Conservation (phyloP, 345 rosid genomes). For the Arabis alpina region DNA sequence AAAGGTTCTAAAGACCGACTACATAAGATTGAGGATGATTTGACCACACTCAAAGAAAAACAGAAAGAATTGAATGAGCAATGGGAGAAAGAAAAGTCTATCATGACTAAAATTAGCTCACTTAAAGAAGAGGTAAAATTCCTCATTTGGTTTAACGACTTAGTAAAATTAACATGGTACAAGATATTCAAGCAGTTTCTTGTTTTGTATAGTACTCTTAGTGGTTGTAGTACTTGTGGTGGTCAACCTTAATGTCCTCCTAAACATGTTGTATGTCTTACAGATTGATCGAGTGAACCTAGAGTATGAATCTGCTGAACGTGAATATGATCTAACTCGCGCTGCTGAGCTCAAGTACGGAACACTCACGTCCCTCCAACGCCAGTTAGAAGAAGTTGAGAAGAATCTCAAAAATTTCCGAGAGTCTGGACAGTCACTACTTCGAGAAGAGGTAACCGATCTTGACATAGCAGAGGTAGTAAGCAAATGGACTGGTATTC, state of each 20-base stretch:
- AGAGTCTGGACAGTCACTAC: constrained; percentile 75
- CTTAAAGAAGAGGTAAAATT: constrained; percentile 81
- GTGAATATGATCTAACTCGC: constrained; percentile 82
- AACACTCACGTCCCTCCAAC: constrained; percentile 84
- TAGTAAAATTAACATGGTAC: background rate
- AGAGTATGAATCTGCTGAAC: constrained; percentile 97
- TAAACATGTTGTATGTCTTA: constrained; percentile 25
- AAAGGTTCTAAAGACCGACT: constrained; percentile 89
- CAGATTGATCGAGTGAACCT: constrained; percentile 90
- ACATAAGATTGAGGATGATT: constrained; percentile 75
- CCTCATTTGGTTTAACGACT: background rate
- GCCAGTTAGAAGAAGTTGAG: constrained; percentile 87
- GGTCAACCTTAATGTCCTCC: background rate
- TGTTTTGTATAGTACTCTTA: background rate
- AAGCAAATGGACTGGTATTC: constrained; percentile 98
- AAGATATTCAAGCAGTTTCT: background rate
- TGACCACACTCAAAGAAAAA: constrained; percentile 62
- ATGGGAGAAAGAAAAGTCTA: constrained; percentile 74
- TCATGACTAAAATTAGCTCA: constrained; percentile 53
- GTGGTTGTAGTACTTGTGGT: constrained; percentile 12
- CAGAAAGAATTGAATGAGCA: constrained; percentile 77
- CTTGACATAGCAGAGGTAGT: constrained; percentile 92
- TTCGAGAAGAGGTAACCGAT: constrained; percentile 91
- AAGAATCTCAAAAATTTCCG: constrained; percentile 71
- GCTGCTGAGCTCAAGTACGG: constrained; percentile 97